These are phyloP conservation scores for Cryptococcus sp. DNA, from an alignment of 1,284 basidiomycete species.

Conservation along the genomic window DNA sequence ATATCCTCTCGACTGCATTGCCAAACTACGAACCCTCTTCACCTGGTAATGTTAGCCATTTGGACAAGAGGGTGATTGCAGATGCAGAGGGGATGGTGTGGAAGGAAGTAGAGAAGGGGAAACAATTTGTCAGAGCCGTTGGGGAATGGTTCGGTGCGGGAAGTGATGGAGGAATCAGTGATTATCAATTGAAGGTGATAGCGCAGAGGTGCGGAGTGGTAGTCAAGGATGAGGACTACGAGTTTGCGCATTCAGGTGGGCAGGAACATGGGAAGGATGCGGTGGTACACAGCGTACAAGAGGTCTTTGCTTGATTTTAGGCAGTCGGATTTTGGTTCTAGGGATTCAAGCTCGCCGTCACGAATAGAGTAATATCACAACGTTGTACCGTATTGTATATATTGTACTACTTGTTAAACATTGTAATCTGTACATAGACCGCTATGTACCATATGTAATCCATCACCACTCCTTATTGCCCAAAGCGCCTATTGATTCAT, in stretches of 20 bases:
- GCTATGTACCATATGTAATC: too few relatives aligned
- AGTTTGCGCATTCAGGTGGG: constrained; percentile 1
- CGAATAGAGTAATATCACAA: too few relatives aligned
- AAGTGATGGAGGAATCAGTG: constrained; percentile 11
- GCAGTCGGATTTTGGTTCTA: too few relatives aligned
- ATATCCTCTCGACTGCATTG: constrained; percentile 17
- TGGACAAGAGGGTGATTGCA: constrained; percentile 12
- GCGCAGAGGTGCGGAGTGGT: constrained; percentile 21
- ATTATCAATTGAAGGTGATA: constrained; percentile 20
- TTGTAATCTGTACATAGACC: too few relatives aligned
- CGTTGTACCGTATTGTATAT: too few relatives aligned
- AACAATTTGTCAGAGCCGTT: constrained; percentile 29
- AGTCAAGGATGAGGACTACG: constrained; percentile 4
- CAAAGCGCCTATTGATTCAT: too few relatives aligned
- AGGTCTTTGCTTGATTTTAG: not conserved
- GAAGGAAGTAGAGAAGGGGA: constrained; percentile 37
- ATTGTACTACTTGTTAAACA: too few relatives aligned
- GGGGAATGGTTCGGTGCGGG: constrained; percentile 22
- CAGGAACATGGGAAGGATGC: not conserved
- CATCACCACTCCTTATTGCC: too few relatives aligned
- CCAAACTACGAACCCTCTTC: not conserved
- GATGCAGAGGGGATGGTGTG: constrained; percentile 37
- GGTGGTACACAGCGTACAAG: not conserved
- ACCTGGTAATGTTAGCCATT: not conserved
- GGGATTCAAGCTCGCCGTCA: too few relatives aligned